A percentile compares a stretch with the other conserved stretches of the same genome.
Evolutionary conservation across 2,329 filamentous ascomycete genomes (phyloP).

Genomic region (Aspergillus spinulosporus): DNA sequence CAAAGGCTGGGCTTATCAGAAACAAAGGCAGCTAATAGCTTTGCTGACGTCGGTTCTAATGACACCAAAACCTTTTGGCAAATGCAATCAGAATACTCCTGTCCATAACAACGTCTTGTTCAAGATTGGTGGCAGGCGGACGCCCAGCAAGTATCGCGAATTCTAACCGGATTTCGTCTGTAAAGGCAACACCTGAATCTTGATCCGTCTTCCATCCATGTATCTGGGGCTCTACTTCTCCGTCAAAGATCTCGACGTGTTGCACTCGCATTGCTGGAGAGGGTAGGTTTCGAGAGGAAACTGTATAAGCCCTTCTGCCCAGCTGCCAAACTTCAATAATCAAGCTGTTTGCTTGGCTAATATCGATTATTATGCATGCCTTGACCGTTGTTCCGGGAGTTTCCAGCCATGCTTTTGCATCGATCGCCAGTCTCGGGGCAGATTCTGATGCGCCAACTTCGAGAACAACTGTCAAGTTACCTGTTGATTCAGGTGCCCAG

Average conservation of each 20-base stretch:
- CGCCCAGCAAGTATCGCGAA: conserved; percentile 12
- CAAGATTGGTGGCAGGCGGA: conserved; percentile 3
- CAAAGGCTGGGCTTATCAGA: not conserved
- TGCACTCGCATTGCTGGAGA: conserved; percentile 6
- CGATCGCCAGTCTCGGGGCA: conserved; percentile 1
- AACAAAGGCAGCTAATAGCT: not conserved
- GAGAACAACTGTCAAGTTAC: conserved; percentile 4
- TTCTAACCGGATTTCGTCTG: conserved; percentile 9
- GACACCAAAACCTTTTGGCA: conserved; percentile 1
- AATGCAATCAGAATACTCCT: conserved; percentile 8
- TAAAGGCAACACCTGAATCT: not conserved
- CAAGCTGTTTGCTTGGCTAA: not conserved
- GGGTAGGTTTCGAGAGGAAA: conserved; percentile 1
- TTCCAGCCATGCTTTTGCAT: conserved; percentile 5
- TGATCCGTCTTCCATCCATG: conserved; percentile 8
- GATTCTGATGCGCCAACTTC: conserved; percentile 9
- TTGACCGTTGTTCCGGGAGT: conserved; percentile 1
- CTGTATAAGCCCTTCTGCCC: not conserved
- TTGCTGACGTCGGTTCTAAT: not conserved
- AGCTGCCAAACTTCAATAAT: conserved; percentile 6
- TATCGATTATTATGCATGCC: not conserved
- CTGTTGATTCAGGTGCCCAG: conserved; percentile 8
- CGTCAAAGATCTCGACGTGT: conserved; percentile 10
- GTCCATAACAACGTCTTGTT: conserved; percentile 11
- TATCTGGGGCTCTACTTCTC: conserved; percentile 3